These are phyloP conservation scores for Cubamyces sp. DNA, from an alignment of 768 basidiomycete genomes.

Conservation along the genomic window DNA sequence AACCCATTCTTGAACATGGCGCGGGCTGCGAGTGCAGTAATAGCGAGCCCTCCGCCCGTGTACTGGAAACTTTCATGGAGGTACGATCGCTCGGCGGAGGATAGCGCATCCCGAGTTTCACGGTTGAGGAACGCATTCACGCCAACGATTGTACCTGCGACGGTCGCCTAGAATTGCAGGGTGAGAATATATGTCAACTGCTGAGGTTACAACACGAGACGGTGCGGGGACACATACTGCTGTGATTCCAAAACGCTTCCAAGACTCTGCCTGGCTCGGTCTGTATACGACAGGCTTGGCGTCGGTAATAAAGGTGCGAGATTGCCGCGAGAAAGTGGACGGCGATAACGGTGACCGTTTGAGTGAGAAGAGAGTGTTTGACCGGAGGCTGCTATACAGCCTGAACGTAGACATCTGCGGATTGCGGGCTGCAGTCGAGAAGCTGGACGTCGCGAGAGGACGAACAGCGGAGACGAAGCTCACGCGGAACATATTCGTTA, in stretches of 20 bases:
- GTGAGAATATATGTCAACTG: not conserved
- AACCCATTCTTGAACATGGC: constrained; percentile 70
- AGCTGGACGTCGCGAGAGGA: constrained; percentile 28
- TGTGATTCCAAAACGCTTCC: constrained; percentile 55
- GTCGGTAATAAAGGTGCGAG: constrained; percentile 57
- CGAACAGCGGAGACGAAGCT: constrained; percentile 28
- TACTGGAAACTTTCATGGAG: constrained; percentile 83
- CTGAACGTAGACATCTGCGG: constrained; percentile 31
- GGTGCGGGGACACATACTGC: constrained; percentile 46
- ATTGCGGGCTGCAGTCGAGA: constrained; percentile 26
- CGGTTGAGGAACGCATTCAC: constrained; percentile 73
- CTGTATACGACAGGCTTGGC: constrained; percentile 40
- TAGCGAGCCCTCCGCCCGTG: constrained; percentile 75
- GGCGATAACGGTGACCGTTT: constrained; percentile 32
- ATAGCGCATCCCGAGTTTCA: constrained; percentile 73
- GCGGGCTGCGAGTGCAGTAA: constrained; percentile 83
- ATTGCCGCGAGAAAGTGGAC: constrained; percentile 34
- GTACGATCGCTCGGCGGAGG: constrained; percentile 63
- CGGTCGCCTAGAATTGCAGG: constrained; percentile 68
- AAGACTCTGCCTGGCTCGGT: constrained; percentile 45
- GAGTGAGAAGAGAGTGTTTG: constrained; percentile 36
- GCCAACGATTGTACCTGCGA: constrained; percentile 70
- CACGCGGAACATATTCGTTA: constrained; percentile 32
- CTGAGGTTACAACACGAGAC: not conserved
- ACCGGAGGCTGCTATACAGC: constrained; percentile 38